These are phyloP conservation scores for Termitomyces titanicus DNA, from an alignment of 768 basidiomycete species.

Conservation along the genomic window DNA sequence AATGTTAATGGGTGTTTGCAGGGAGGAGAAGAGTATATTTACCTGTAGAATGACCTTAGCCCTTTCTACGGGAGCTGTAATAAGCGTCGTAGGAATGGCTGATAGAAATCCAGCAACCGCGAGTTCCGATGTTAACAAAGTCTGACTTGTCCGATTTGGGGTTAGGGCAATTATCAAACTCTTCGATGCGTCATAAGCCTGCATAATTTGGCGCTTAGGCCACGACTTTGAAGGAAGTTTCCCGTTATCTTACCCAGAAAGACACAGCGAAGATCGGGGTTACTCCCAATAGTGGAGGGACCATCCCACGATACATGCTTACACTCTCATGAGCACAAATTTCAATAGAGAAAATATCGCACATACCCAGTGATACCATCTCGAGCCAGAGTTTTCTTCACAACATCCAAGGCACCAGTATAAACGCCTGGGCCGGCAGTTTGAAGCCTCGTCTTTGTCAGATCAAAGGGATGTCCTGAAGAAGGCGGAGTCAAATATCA, in stretches of 20 bases:
- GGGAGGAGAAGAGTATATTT: conserved; percentile 13
- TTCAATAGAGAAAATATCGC: neutral
- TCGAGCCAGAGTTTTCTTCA: conserved; percentile 83
- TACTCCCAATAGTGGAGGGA: conserved; percentile 89
- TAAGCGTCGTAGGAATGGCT: conserved; percentile 85
- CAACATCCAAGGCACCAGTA: conserved; percentile 90
- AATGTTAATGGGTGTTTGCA: conserved; percentile 4
- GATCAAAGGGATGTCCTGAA: conserved; percentile 93
- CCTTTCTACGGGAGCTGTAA: conserved; percentile 95
- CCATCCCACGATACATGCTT: conserved; percentile 89
- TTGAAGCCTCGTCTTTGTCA: conserved; percentile 95
- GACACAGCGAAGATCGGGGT: conserved; percentile 98
- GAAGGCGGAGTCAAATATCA: neutral
- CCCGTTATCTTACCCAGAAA: conserved; percentile 74
- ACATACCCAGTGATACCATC: conserved; percentile 87
- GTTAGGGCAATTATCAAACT: conserved; percentile 73
- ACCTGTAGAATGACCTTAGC: conserved; percentile 96
- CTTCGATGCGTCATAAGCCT: conserved; percentile 96
- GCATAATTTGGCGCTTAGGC: neutral
- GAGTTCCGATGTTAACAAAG: conserved; percentile 72
- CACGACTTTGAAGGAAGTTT: conserved; percentile 1
- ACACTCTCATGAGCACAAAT: neutral
- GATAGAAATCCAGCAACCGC: conserved; percentile 93
- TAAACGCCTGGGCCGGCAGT: conserved; percentile 88
- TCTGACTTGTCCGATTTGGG: conserved; percentile 66